phyloP scores from a whole-genome alignment of 192 early-diverging fungal genomes.

The Dimargaris cristalligena region DNA sequence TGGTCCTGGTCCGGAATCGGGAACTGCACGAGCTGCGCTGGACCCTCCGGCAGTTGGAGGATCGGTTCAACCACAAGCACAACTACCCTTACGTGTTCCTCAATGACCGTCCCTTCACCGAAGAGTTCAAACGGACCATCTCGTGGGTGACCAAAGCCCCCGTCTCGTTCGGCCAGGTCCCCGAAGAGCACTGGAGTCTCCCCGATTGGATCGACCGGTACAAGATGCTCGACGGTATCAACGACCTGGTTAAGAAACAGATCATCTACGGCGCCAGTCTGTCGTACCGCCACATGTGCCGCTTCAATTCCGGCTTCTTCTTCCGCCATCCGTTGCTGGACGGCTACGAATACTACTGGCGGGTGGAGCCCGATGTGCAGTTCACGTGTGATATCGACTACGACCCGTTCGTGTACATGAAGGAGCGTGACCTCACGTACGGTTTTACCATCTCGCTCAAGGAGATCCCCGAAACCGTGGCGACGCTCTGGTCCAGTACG shows the following conservation, averaged over 20 bases:
- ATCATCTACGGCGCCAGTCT: conserved; percentile 47
- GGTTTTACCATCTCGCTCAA: conserved; percentile 57
- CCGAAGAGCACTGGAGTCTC: conserved; percentile 30
- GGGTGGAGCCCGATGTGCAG: conserved; percentile 67
- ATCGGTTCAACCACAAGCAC: conserved; percentile 41
- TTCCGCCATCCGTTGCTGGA: conserved; percentile 51
- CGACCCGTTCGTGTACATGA: conserved; percentile 72
- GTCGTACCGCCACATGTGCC: conserved; percentile 61
- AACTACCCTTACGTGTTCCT: conserved; percentile 61
- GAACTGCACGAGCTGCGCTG: conserved; percentile 30
- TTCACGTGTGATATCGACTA: conserved; percentile 64
- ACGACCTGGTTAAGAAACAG: conserved; percentile 30
- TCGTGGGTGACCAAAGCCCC: conserved; percentile 30
- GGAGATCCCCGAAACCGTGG: conserved; percentile 55
- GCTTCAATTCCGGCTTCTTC: conserved; percentile 64
- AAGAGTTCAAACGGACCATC: conserved; percentile 27
- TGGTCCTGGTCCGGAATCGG: conserved; percentile 37
- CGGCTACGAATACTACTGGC: conserved; percentile 74
- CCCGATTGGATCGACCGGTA: conserved; percentile 33
- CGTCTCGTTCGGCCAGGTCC: conserved; percentile 34
- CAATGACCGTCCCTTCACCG: conserved; percentile 42
- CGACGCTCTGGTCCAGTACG: conserved; percentile 49
- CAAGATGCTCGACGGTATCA: conserved; percentile 28
- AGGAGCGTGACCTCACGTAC: conserved; percentile 60
- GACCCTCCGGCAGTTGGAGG: conserved; percentile 39